These are phyloP conservation scores for Brettanomyces bruxellensis DNA, from an alignment of 805 yeast species.

Conservation along the genomic window DNA sequence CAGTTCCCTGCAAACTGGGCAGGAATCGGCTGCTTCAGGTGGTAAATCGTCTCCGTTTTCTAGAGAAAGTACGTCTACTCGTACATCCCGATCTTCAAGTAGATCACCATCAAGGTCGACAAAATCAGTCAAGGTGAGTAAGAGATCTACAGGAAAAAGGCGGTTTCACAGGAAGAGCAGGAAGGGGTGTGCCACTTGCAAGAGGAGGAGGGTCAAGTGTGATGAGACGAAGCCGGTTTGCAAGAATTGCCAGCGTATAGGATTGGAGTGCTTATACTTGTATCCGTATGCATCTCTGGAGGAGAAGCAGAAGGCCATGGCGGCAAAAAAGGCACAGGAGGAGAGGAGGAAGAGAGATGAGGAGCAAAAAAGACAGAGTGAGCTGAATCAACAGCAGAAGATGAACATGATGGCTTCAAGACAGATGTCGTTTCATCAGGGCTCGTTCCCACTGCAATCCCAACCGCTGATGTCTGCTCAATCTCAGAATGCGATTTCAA, in stretches of 20 bases:
- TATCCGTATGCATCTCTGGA: background rate
- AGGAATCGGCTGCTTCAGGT: background rate
- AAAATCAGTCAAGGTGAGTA: slow-evolving; percentile 18
- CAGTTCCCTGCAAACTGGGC: background rate
- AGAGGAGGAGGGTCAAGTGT: slow-evolving; percentile 84
- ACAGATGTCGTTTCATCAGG: background rate
- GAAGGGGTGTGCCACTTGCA: slow-evolving; percentile 85
- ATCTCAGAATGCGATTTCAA: background rate
- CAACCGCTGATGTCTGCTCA: background rate
- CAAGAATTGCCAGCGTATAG: slow-evolving; percentile 69
- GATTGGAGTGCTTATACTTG: slow-evolving; percentile 62
- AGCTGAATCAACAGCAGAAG: background rate
- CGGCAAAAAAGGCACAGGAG: slow-evolving; percentile 2
- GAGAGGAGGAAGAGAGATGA: background rate
- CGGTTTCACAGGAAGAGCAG: slow-evolving; percentile 86
- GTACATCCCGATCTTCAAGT: background rate
- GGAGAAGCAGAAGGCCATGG: slow-evolving; percentile 1
- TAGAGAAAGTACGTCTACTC: no score
- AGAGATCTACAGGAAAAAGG: slow-evolving; percentile 57
- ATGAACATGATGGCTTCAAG: background rate
- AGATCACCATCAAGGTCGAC: background rate
- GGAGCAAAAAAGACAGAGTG: no score
- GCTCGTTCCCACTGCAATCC: background rate
- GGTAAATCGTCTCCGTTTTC: background rate
- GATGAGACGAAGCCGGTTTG: slow-evolving; percentile 81